These are phyloP conservation scores for Pilatotrama ljubarskyi DNA, from an alignment of 768 basidiomycete species.

Conservation along the genomic window DNA sequence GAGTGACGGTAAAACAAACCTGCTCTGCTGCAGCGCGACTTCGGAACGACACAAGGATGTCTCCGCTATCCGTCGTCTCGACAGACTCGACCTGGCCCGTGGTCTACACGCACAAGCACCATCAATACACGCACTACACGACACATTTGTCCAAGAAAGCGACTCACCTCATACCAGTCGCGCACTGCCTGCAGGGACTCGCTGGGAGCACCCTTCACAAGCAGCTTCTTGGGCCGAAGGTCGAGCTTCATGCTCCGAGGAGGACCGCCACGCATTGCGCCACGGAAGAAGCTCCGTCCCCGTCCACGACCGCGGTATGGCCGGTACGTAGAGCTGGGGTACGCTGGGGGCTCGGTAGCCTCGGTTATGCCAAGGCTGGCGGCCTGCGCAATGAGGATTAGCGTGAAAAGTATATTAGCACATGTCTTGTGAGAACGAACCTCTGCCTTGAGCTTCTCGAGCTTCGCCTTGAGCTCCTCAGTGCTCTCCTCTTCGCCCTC, in stretches of 20 bases:
- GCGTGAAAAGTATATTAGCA: background rate
- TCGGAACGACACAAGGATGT: conserved; percentile 67
- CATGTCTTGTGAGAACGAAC: conserved; percentile 34
- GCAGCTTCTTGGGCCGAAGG: conserved; percentile 80
- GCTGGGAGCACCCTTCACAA: conserved; percentile 66
- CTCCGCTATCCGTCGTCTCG: conserved; percentile 53
- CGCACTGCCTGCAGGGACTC: conserved; percentile 60
- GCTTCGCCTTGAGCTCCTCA: conserved; percentile 70
- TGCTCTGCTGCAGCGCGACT: conserved; percentile 76
- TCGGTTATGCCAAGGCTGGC: conserved; percentile 73
- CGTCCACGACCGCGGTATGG: conserved; percentile 68
- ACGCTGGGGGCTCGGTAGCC: conserved; percentile 38
- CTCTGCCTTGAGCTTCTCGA: conserved; percentile 80
- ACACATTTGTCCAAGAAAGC: background rate
- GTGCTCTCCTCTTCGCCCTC: conserved; percentile 55
- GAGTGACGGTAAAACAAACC: conserved; percentile 40
- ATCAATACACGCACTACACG: conserved; percentile 10
- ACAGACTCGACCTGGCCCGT: conserved; percentile 71
- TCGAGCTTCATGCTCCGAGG: conserved; percentile 86
- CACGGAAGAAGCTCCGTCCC: conserved; percentile 63
- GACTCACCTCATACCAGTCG: conserved; percentile 80
- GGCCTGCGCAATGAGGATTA: conserved; percentile 45
- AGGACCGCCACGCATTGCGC: conserved; percentile 62
- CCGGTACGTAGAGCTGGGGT: conserved; percentile 36
- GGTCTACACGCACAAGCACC: conserved; percentile 44